Evolutionary conservation across 2,329 filamentous ascomycete genomes (phyloP).

Genomic region (Penicillium sp.): DNA sequence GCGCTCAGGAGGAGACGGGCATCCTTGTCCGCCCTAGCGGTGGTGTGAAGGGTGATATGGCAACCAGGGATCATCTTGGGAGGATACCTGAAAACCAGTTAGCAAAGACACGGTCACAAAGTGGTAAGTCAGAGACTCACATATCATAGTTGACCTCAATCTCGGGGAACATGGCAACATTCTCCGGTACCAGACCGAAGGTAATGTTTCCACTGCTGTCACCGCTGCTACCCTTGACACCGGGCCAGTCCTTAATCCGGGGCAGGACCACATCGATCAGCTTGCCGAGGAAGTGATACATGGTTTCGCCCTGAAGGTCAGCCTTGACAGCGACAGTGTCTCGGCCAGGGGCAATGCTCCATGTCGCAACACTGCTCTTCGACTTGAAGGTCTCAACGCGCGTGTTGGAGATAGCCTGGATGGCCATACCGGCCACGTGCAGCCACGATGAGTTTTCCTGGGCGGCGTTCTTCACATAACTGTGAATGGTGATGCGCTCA

Average conservation of each 20-base stretch:
- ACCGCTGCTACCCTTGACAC: constrained; percentile 72
- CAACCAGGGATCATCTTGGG: constrained; percentile 79
- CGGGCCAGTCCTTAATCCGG: constrained; percentile 93
- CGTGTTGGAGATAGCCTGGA: constrained; percentile 82
- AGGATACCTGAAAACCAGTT: constrained; percentile 51
- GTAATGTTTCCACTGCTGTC: constrained; percentile 84
- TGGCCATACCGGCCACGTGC: constrained; percentile 76
- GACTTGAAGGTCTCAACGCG: constrained; percentile 68
- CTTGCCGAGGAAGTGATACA: constrained; percentile 89
- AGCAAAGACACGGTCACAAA: neutral
- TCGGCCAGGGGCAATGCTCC: constrained; percentile 69
- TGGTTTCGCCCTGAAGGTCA: constrained; percentile 73
- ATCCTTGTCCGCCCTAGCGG: constrained; percentile 80
- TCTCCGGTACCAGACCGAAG: constrained; percentile 73
- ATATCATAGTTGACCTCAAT: constrained; percentile 89
- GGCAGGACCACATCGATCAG: constrained; percentile 86
- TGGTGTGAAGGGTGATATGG: constrained; percentile 79
- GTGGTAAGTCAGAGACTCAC: constrained; percentile 54
- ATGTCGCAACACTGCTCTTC: constrained; percentile 69
- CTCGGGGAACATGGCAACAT: constrained; percentile 84
- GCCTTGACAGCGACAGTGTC: constrained; percentile 70
- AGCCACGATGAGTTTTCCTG: constrained; percentile 70
- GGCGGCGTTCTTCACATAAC: constrained; percentile 66
- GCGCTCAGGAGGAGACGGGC: constrained; percentile 71
- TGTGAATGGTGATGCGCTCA: constrained; percentile 75